Evolutionary conservation across 805 yeast species (phyloP).

Genomic region (Yarrowia osloensis): DNA sequence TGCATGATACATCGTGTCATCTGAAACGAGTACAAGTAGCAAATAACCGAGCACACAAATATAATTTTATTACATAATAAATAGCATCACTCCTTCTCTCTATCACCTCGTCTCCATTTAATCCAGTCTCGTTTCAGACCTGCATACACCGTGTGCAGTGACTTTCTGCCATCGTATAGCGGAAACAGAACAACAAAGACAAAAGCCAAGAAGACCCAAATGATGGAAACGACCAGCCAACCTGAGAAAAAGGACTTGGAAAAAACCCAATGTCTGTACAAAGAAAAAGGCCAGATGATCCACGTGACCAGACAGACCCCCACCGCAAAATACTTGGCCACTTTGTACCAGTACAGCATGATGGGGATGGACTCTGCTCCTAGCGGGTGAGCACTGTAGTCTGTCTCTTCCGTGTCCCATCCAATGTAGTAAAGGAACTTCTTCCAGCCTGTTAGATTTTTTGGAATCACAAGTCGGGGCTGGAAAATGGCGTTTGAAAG

Average conservation of each 20-base stretch:
- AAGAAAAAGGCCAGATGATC: constrained; percentile 81
- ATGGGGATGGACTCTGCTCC: constrained; percentile 27
- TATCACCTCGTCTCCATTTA: too few relatives aligned
- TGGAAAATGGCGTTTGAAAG: background rate
- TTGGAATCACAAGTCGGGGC: constrained; percentile 12
- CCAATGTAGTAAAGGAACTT: constrained; percentile 29
- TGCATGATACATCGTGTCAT: too few relatives aligned
- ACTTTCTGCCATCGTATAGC: constrained; percentile 48
- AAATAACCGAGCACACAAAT: too few relatives aligned
- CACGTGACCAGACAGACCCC: constrained; percentile 54
- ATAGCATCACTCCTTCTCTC: too few relatives aligned
- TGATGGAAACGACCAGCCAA: constrained; percentile 72
- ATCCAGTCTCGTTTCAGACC: background rate
- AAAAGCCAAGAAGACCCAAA: constrained; percentile 61
- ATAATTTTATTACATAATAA: too few relatives aligned
- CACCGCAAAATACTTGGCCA: constrained; percentile 31
- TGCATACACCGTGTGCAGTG: background rate
- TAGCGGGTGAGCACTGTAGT: constrained; percentile 27
- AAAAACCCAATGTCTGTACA: constrained; percentile 70
- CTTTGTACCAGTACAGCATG: constrained; percentile 31
- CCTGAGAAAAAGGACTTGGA: constrained; percentile 72
- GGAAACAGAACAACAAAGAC: constrained; percentile 46
- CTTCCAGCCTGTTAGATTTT: background rate
- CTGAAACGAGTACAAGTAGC: too few relatives aligned
- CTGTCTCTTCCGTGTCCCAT: constrained; percentile 17